Evolutionary conservation across 164 flowering plant species (phyloP).

Genomic region (Vitis labrusca): DNA sequence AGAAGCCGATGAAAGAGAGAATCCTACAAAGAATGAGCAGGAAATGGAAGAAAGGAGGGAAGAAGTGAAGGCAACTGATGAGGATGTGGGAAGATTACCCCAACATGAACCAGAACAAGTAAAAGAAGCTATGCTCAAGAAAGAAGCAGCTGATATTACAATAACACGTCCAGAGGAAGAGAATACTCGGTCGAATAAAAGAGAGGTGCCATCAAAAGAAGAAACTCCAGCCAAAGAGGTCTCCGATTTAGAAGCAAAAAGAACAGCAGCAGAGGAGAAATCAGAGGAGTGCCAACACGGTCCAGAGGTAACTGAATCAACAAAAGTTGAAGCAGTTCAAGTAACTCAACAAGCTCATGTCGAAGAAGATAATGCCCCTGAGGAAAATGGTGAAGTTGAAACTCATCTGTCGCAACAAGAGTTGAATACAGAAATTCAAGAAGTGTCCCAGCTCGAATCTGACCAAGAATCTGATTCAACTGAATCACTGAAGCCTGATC

Average conservation of each 20-base stretch:
- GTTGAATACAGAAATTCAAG: neutral
- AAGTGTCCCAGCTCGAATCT: neutral
- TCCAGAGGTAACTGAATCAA: neutral
- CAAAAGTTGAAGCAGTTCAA: neutral
- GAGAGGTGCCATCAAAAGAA: constrained; percentile 1
- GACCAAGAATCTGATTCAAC: constrained; percentile 6
- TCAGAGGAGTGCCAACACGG: neutral
- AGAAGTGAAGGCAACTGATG: neutral
- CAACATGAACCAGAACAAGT: neutral
- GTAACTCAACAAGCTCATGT: neutral
- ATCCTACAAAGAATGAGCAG: neutral
- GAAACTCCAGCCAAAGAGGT: neutral
- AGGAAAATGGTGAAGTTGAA: neutral
- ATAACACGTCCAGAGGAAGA: neutral
- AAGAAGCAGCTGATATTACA: too few relatives aligned
- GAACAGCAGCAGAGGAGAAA: constrained; percentile 3
- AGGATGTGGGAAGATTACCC: neutral
- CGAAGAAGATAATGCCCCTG: too few relatives aligned
- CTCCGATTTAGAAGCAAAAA: neutral
- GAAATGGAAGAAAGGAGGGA: neutral
- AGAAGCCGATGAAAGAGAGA: neutral
- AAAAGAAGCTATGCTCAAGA: neutral
- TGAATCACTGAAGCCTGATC: neutral
- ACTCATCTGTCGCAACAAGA: neutral
- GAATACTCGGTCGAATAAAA: neutral